phyloP scores from a whole-genome alignment of 2,329 filamentous ascomycete genomes.

The Apiospora koreana region DNA sequence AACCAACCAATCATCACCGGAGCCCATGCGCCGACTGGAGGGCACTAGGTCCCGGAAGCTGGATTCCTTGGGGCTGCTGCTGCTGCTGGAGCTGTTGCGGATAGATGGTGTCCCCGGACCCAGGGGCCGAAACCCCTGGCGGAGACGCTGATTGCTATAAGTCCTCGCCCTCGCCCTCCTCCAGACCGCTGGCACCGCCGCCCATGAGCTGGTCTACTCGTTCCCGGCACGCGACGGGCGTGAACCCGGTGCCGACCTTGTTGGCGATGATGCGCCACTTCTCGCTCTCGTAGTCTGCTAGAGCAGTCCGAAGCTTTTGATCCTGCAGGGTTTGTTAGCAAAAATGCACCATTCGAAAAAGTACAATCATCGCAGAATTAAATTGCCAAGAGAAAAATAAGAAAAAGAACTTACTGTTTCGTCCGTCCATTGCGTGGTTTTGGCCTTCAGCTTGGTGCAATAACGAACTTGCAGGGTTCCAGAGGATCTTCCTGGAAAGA shows the following conservation, averaged over 20 bases:
- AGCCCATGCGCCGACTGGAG: background rate
- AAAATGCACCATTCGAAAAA: background rate
- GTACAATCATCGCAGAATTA: no score
- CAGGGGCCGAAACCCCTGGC: constrained; percentile 46
- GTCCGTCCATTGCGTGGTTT: constrained; percentile 90
- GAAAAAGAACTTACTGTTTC: constrained; percentile 71
- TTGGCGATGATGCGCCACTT: constrained; percentile 91
- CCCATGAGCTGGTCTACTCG: constrained; percentile 66
- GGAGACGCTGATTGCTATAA: constrained; percentile 60
- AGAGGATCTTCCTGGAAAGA: constrained; percentile 88
- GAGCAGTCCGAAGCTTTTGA: constrained; percentile 72
- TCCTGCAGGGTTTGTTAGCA: constrained; percentile 52
- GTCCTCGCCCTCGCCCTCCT: constrained; percentile 34
- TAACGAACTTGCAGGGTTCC: constrained; percentile 92
- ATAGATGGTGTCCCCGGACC: constrained; percentile 48
- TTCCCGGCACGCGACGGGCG: constrained; percentile 82
- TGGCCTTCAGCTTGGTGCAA: constrained; percentile 92
- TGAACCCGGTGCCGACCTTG: constrained; percentile 89
- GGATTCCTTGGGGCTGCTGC: constrained; percentile 13
- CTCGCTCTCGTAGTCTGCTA: constrained; percentile 86
- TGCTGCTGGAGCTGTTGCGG: constrained; percentile 37
- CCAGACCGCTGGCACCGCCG: constrained; percentile 34
- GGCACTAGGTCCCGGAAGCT: background rate
- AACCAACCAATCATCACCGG: background rate
- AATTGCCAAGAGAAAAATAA: background rate